Evolutionary conservation across 2,329 filamentous ascomycete species (phyloP), one percentile per base, ranked within the genome.

Genomic region (Davidsoniella australis): DNA sequence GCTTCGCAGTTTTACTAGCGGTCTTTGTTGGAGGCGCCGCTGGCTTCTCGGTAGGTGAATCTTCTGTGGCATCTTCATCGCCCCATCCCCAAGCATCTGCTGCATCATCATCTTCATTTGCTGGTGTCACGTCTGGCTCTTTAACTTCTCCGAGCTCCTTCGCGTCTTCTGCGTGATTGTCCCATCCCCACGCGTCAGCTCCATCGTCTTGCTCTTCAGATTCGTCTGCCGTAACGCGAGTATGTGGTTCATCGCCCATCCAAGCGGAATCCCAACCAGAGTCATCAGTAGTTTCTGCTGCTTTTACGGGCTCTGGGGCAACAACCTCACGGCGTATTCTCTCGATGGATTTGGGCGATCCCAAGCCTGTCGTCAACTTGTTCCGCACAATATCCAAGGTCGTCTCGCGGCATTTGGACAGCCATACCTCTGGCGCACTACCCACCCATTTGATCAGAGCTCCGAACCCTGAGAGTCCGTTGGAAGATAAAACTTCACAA

Each of bases 41-140:
- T 23, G 12, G 29, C 8, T 33, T 33, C 9, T 33, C 29, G 29
- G 29, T 12, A 12, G 29, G 8, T 9, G 29, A 33, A 3, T 60
- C 54, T 48, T 59, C 59, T 54, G 65, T 52, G 18, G 57, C 58
- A 16, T 82, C 82, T 24, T 89, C 71, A 24, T 76, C 84, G n/a
- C 76, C 84, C 84, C 85, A 93, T 33, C 84, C 85, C 82, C 85
- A 91, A 26, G 85, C 85, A 53, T 85, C 84, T 12, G 68, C 71
- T 4, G 64, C 64, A 18, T 75, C 71, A 12, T 72, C 68, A 6
- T 67, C 67, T 1, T 68, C 65, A 0, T 62, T 61, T 2, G 57
- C 54, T n/a, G 54, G 54, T 5, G 47, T 2, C 47, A 52, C 56
- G 33, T 47, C 8, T 16, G 38, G 41, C 36, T 29, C 38, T 7